phyloP scores from a whole-genome alignment of 2,329 filamentous ascomycete species.

The Colletotrichum brevisporum region DNA sequence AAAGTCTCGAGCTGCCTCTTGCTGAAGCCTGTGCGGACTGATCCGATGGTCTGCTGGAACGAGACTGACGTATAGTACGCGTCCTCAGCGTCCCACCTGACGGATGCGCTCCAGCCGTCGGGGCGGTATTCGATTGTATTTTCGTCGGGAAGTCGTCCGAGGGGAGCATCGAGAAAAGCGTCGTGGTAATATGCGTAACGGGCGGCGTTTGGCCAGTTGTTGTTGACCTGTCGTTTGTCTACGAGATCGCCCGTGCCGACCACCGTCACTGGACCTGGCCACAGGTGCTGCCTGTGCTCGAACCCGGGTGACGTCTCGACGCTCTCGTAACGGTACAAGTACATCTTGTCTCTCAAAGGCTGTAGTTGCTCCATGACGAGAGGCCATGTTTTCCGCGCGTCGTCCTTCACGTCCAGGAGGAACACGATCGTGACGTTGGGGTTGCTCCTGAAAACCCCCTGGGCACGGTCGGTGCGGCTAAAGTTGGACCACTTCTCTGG shows the following conservation, averaged over 20 bases:
- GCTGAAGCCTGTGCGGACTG: constrained; percentile 62
- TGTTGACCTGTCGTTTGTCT: constrained; percentile 47
- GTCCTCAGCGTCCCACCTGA: constrained; percentile 20
- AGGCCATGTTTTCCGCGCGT: constrained; percentile 64
- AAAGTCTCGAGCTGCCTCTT: constrained; percentile 58
- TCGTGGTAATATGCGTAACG: constrained; percentile 67
- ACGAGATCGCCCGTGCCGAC: constrained; percentile 75
- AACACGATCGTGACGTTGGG: constrained; percentile 70
- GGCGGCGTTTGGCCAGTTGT: constrained; percentile 67
- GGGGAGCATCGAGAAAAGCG: constrained; percentile 76
- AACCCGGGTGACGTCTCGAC: constrained; percentile 47
- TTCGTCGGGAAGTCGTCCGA: constrained; percentile 54
- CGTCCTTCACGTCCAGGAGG: constrained; percentile 78
- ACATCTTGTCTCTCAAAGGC: constrained; percentile 70
- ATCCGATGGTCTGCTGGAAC: constrained; percentile 68
- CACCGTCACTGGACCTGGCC: constrained; percentile 71
- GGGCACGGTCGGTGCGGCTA: constrained; percentile 42
- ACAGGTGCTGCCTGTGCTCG: not conserved
- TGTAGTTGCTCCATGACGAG: constrained; percentile 61
- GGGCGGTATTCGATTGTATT: not conserved
- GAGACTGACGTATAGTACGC: constrained; percentile 74
- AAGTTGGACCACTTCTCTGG: constrained; percentile 61
- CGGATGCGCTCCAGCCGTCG: too few species aligned
- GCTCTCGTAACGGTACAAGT: constrained; percentile 66
- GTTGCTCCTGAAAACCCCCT: constrained; percentile 70